These are phyloP conservation scores for Tetradesmus lagerheimii DNA, from an alignment of 139 green algal species.

Conservation along the genomic window DNA sequence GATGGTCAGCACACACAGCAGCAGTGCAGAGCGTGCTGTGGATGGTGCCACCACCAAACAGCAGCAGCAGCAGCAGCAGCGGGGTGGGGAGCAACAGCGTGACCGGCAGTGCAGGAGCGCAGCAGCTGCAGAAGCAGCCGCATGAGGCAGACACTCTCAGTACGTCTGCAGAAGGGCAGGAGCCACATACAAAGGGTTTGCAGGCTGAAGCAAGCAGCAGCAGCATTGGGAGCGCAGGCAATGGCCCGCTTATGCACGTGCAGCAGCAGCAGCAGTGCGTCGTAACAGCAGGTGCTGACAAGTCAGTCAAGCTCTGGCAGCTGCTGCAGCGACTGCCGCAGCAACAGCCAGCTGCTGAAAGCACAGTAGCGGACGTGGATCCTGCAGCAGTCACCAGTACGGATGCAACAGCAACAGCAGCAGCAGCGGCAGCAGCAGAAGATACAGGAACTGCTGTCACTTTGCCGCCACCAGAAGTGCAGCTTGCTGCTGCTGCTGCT, in stretches of 20 bases:
- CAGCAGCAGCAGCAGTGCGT: constrained; percentile 6
- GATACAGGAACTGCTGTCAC: not conserved
- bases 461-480: not conserved
- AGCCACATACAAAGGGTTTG: not conserved
- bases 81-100: not conserved
- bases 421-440: constrained; percentile 32
- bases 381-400: not conserved
- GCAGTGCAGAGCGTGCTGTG: constrained; percentile 33
- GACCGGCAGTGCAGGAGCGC: not conserved
- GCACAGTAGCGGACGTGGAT: not conserved
- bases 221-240: too few relatives aligned
- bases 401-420: not conserved
- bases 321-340: not conserved
- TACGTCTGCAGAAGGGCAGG: not conserved
- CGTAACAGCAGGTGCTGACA: not conserved
- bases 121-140: constrained; percentile 11
- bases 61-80: constrained; percentile 9
- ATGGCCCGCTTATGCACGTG: too few relatives aligned
- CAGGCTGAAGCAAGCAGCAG: not conserved
- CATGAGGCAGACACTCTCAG: not conserved
- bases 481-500: not conserved
- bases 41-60: not conserved
- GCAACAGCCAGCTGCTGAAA: not conserved
- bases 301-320: constrained; percentile 17
- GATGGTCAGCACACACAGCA: not conserved